Base-by-base conservation (phyloP, 1,284 basidiomycete species). In the Chalciporus sp. region DNA sequence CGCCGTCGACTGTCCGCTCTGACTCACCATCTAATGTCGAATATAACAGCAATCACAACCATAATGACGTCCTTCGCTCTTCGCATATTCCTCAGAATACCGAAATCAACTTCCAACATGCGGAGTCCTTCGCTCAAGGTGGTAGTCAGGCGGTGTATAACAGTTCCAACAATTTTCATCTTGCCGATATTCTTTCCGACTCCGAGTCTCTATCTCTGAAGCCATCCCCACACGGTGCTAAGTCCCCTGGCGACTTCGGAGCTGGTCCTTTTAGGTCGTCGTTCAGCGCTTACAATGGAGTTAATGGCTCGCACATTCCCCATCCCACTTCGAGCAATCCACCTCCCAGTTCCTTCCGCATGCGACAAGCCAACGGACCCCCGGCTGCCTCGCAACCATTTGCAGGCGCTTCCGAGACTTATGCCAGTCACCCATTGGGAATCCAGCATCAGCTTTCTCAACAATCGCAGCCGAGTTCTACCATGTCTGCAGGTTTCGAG, bases 1-100 rank as follows among this genome's bases (percentile, higher is more conserved):
- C 80, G 43, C 68, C 77, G 54, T 40, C 49, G 9, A 77, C 77
- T 68, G 77, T 78, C 54, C 75, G 72, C 51, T 67, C 82, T 42
- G 82, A 83, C 59, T 83, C 82, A 28, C 80, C 82, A n/a, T 64
- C 62, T 58, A 71, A 70, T 64, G 62, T 71, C 63, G 63, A 61
- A 47, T 60, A 68, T 60, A 69, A 69, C 53, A 58, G 40, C 56
- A 64, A 63, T 54, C 64, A 69, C 54, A 70, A 72, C 64, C 70
- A 71, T 52, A 66, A 73, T 49, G 72, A 75, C 58, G 61, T 64
- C 53, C 56, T 63, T 61, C 69, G 58, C 42, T 55, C 68, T 71
- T 71, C 67, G 65, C 62, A 75, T 69, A 65, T 69, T 45, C 56
- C 67, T 41, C 76, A 73, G 57, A 68, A 62, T 58, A 56, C 71